Percentiles rank a stretch among this genome's conserved stretches.
phyloP scores from a whole-genome alignment of 192 early-diverging fungal genomes.

The Coemansia sp. region DNA sequence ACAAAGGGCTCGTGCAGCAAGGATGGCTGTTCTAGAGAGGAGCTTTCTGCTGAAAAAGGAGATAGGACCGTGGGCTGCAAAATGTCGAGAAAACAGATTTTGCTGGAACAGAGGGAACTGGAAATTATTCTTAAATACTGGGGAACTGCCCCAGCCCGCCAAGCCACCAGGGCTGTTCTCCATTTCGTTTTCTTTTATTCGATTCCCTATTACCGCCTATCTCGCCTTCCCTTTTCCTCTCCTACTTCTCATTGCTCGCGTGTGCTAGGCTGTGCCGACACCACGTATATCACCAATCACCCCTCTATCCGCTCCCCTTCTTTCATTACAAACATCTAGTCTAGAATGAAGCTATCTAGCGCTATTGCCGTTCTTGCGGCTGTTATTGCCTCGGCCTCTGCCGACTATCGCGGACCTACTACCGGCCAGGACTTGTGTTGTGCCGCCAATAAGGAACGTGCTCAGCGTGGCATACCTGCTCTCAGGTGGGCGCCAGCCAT shows the following conservation, averaged over 20 bases:
- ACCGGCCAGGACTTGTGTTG: constrained; percentile 44
- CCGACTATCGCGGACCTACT: constrained; percentile 19
- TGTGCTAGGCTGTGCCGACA: constrained; percentile 28
- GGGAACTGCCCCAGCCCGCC: neutral
- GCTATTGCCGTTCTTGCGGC: constrained; percentile 24
- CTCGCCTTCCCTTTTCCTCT: neutral
- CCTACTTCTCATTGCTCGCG: neutral
- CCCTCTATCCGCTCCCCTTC: neutral
- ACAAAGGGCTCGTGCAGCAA: neutral
- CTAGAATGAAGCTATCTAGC: constrained; percentile 39
- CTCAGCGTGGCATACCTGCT: constrained; percentile 2
- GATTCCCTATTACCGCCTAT: neutral
- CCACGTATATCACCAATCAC: neutral
- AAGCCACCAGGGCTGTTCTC: neutral
- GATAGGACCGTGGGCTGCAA: neutral
- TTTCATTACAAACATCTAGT: neutral
- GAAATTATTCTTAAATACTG: neutral
- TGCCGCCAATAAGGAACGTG: constrained; percentile 42
- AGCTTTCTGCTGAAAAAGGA: neutral
- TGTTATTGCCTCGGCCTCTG: constrained; percentile 10
- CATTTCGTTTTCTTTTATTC: neutral
- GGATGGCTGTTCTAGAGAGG: neutral
- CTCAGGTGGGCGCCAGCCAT: constrained; percentile 32
- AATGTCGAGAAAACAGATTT: neutral
- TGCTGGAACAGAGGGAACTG: neutral